Evolutionary conservation across 2,329 filamentous ascomycete species (phyloP).

Genomic region (Byssochlamys sp.): DNA sequence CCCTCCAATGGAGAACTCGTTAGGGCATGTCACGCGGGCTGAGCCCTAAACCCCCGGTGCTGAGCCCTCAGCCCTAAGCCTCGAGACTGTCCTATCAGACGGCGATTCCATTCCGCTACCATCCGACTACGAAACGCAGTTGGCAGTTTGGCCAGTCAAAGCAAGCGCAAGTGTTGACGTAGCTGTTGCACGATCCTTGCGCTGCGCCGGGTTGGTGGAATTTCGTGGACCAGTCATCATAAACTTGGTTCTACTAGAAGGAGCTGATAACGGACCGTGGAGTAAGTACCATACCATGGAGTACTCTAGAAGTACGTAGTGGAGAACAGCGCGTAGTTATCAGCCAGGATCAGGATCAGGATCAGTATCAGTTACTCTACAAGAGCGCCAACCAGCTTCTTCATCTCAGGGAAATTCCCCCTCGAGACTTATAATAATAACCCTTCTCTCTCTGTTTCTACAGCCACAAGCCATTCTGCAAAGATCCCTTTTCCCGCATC

Average conservation of each 20-base stretch:
- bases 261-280: neutral
- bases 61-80: neutral
- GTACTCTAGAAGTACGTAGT: neutral
- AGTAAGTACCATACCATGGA: neutral
- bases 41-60: neutral
- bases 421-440: too few relatives aligned
- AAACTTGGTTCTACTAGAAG: neutral
- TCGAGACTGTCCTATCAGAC: neutral
- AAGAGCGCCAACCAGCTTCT: neutral
- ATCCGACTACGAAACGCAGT: neutral
- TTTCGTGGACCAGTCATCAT: neutral
- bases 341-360: too few relatives aligned
- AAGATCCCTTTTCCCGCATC: neutral
- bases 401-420: too few relatives aligned
- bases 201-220: neutral
- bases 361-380: neutral
- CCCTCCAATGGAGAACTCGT: neutral
- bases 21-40: neutral
- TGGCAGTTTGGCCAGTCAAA: neutral
- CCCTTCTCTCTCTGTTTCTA: too few relatives aligned
- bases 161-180: neutral
- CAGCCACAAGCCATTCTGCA: too few relatives aligned
- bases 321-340: neutral
- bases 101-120: neutral
- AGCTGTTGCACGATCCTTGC: neutral